A percentile compares a stretch with the other conserved stretches of the same genome.
These are phyloP conservation scores for Actinomortierella ambigua DNA, from an alignment of 371 early-diverging fungal genomes.

Conservation along the genomic window DNA sequence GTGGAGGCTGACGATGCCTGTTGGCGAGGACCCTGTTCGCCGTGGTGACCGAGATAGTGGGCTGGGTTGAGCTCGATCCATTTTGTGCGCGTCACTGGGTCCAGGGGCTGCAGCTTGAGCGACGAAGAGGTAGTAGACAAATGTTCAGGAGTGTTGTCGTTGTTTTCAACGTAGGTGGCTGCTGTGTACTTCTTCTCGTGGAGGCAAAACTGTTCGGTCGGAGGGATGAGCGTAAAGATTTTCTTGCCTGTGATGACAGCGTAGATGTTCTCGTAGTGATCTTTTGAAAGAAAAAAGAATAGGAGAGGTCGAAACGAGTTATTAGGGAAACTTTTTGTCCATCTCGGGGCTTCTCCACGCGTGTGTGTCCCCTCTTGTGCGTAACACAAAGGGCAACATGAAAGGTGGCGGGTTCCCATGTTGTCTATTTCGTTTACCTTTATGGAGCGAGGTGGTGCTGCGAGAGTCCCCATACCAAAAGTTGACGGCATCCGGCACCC, in stretches of 20 bases:
- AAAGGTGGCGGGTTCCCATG: no score
- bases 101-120: conserved; percentile 49
- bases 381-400: no score
- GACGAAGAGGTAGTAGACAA: conserved; percentile 1
- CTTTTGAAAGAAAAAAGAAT: conserved; percentile 36
- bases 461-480: conserved; percentile 77
- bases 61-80: conserved; percentile 74
- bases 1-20: conserved; percentile 1
- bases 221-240: conserved; percentile 73
- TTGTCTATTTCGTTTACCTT: no score
- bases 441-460: conserved; percentile 75
- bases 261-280: conserved; percentile 84
- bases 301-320: no score
- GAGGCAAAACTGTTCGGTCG: conserved; percentile 69
- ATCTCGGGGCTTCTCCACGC: no score
- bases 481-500: conserved; percentile 76
- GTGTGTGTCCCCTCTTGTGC: no score
- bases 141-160: conserved; percentile 23
- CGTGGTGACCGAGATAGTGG: conserved; percentile 26
- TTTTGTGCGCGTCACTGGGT: conserved; percentile 51
- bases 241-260: conserved; percentile 74
- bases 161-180: conserved; percentile 54
- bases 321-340: no score
- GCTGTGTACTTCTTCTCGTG: conserved; percentile 62
- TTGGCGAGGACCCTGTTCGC: conserved; percentile 2